Conservation (phyloP, 441 rosid species). For the Pelargonium cotyledonis region DNA sequence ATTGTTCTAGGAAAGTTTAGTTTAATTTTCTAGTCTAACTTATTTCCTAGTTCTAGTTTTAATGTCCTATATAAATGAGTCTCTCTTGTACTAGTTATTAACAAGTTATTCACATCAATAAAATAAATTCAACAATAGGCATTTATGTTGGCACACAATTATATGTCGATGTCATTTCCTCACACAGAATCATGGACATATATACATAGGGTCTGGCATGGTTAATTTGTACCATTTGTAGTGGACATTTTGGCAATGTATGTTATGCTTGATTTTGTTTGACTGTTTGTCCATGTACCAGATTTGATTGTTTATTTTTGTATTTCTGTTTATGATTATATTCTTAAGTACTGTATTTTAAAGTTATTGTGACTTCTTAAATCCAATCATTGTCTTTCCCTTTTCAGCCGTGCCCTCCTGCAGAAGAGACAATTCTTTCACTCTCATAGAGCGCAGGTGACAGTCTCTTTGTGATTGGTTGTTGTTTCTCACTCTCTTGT, state of each 20-base stretch:
- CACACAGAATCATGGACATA: no score
- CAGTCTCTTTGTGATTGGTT: neutral
- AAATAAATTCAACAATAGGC: no score
- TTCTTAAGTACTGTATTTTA: neutral
- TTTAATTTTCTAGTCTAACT: no score
- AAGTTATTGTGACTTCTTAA: neutral
- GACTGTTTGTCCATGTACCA: neutral
- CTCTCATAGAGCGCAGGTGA: conserved; percentile 77
- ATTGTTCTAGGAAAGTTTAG: no score
- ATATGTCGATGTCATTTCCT: no score
- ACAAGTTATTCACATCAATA: no score
- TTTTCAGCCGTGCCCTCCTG: conserved; percentile 38
- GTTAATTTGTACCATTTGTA: conserved; percentile 1
- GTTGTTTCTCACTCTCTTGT: neutral
- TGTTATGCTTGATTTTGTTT: conserved; percentile 1
- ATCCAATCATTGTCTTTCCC: neutral
- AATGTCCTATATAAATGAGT: no score
- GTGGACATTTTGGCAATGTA: neutral
- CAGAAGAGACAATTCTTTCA: conserved; percentile 89
- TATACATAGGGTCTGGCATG: neutral
- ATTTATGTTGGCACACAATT: no score
- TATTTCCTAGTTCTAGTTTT: no score
- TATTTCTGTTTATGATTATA: neutral
- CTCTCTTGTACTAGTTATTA: no score
- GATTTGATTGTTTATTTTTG: neutral